Evolutionary conservation across 1,284 basidiomycete species (phyloP).

Genomic region (Neonothopanus nambi): DNA sequence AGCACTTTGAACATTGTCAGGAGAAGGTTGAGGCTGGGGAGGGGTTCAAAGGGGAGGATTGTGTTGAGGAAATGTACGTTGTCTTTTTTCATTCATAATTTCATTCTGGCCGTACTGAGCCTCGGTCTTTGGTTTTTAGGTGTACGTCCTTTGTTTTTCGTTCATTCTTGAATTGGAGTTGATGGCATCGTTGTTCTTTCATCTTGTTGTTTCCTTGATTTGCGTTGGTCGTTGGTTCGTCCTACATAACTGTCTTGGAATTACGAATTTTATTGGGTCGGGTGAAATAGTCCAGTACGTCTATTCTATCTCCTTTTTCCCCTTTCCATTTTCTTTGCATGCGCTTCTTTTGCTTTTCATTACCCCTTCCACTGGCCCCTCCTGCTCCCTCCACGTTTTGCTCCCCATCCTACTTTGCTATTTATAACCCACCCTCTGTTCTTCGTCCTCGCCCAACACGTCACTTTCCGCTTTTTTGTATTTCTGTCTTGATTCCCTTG

Average conservation of each 20-base stretch:
- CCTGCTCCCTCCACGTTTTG: too few relatives aligned
- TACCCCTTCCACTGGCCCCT: too few relatives aligned
- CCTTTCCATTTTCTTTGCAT: conserved; percentile 7
- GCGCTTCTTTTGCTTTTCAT: too few relatives aligned
- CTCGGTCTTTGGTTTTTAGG: conserved; percentile 28
- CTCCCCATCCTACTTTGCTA: too few relatives aligned
- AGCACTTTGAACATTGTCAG: conserved; percentile 90
- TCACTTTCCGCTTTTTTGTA: too few relatives aligned
- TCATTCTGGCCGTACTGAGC: conserved; percentile 10
- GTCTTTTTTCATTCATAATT: conserved; percentile 8
- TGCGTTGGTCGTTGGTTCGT: conserved; percentile 4
- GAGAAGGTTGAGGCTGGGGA: conserved; percentile 83
- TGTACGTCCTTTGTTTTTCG: conserved; percentile 49
- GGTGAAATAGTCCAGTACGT: conserved; percentile 63
- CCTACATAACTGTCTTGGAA: neutral
- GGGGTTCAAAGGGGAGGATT: conserved; percentile 87
- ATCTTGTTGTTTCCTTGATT: too few relatives aligned
- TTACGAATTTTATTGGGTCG: too few relatives aligned
- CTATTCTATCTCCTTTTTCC: conserved; percentile 9
- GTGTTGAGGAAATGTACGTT: conserved; percentile 84
- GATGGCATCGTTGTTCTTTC: too few relatives aligned
- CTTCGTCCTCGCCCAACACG: too few relatives aligned
- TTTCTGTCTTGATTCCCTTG: too few relatives aligned
- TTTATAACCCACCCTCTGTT: too few relatives aligned
- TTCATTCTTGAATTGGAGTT: neutral